These are phyloP conservation scores for Podospora pseudocomata DNA, from an alignment of 495 filamentous ascomycete species.

Conservation along the genomic window DNA sequence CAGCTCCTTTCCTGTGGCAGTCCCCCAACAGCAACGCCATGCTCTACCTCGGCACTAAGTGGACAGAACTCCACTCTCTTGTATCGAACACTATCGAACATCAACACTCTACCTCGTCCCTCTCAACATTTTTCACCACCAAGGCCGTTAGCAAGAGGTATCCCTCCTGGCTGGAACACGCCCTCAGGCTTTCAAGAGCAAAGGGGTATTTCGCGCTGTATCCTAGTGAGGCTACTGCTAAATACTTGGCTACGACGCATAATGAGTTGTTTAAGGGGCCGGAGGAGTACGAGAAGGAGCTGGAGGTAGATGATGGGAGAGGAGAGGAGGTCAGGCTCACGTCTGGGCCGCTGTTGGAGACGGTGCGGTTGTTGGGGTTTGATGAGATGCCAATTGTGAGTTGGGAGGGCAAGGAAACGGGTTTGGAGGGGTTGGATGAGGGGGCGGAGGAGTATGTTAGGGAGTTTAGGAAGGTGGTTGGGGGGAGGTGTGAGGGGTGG, in stretches of 20 bases:
- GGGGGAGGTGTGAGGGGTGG: slow-evolving; percentile 37
- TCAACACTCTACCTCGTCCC: slow-evolving; percentile 27
- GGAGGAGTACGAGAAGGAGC: slow-evolving; percentile 58
- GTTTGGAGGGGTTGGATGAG: slow-evolving; percentile 32
- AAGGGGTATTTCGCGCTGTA: slow-evolving; percentile 73
- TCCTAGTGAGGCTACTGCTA: slow-evolving; percentile 52
- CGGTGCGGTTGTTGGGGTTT: slow-evolving; percentile 35
- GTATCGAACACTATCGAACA: slow-evolving; percentile 54
- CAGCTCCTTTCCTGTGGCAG: slow-evolving; percentile 73
- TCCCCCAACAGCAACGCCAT: slow-evolving; percentile 74
- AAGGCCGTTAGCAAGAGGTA: slow-evolving; percentile 57
- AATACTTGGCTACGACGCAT: slow-evolving; percentile 63
- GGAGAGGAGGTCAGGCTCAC: slow-evolving; percentile 30
- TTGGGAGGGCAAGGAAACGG: slow-evolving; percentile 40
- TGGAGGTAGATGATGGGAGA: slow-evolving; percentile 10
- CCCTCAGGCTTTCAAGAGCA: slow-evolving; percentile 66
- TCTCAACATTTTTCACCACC: slow-evolving; percentile 35
- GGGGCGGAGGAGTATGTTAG: slow-evolving; percentile 39
- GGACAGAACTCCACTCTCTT: slow-evolving; percentile 75
- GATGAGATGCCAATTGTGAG: slow-evolving; percentile 38
- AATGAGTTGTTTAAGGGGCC: slow-evolving; percentile 65
- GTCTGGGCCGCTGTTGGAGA: slow-evolving; percentile 35
- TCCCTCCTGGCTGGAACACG: slow-evolving; percentile 74
- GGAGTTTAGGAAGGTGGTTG: slow-evolving; percentile 40
- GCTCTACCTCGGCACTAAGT: slow-evolving; percentile 77